Base-by-base conservation (phyloP, 2,329 filamentous ascomycete genomes). In the Ophiosphaerella narmari region DNA sequence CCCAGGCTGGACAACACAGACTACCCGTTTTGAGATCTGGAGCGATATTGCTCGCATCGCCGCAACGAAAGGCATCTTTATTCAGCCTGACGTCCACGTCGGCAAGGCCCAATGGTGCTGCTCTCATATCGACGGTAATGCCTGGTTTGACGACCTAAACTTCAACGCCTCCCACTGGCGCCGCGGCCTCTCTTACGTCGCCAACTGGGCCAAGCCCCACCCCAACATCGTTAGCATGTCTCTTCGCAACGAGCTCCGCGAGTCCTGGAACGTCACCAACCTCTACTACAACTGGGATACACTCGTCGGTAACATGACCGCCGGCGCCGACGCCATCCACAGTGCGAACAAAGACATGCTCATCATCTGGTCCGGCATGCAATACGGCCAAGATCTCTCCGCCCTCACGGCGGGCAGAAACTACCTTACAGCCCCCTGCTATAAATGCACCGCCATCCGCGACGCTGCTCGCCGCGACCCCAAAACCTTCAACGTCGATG, bases 111-210 rank as follows among this genome's bases (percentile, higher is more conserved):
- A 68, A 55, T 71, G 67, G 67, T 71, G 67, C 56, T 71, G 67
- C 53, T 67, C 63, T 8, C 59, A 65, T 49, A 61, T 52, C 26
- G 82, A 85, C 62, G 82, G 82, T 36, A 84, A 83, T 63, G 81
- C 81, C 36, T 86, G 82, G 82, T 84, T 84, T 66, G 77, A 77
- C 58, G 64, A 70, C 12, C 66, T 73, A 43, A 81, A 83, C 70
- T 85, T 85, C 69, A 74, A 82, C 60, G 81, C 80, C 24, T 60
- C 67, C 1, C 63, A 79, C 36, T 85, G 83, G 83, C 76, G 83
- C 7, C 64, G 74, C 23, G 82, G 82, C 1, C 73, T 85, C 21
- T 57, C 72, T 21, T 75, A 76, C 50, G 82, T 85, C 63, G 81
- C 83, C 0, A 57, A 63, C 2, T 85, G 82, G 78, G 74, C 80